Percentiles rank a stretch among this genome's conserved stretches.
These are phyloP conservation scores for Thymus mandschuricus DNA, from an alignment of 257 asterid species.

Conservation along the genomic window DNA sequence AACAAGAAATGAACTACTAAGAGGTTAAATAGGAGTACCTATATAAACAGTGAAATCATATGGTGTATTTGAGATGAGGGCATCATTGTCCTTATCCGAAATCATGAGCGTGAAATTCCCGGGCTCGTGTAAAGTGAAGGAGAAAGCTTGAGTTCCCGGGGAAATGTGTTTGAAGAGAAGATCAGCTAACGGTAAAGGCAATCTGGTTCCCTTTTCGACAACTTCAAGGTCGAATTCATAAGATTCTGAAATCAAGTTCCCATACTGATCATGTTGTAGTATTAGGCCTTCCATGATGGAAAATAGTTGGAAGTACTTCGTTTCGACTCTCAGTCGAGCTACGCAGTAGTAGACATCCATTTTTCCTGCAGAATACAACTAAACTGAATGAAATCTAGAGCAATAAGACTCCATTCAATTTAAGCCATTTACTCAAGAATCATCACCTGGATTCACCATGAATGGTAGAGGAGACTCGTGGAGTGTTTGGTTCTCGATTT, in stretches of 20 bases:
- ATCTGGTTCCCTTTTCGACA: slow-evolving; percentile 64
- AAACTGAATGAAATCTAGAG: neutral
- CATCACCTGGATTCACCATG: slow-evolving; percentile 85
- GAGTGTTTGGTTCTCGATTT: slow-evolving; percentile 62
- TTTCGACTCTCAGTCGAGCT: slow-evolving; percentile 51
- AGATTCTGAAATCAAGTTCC: slow-evolving; percentile 68
- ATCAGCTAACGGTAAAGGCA: slow-evolving; percentile 81
- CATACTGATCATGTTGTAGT: slow-evolving; percentile 70
- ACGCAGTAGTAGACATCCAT: slow-evolving; percentile 60
- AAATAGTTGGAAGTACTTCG: slow-evolving; percentile 67
- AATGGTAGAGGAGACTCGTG: slow-evolving; percentile 67
- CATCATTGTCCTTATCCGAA: slow-evolving; percentile 57
- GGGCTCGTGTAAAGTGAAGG: slow-evolving; percentile 75
- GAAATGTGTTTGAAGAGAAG: slow-evolving; percentile 46
- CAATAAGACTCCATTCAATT: neutral
- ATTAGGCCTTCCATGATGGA: slow-evolving; percentile 79
- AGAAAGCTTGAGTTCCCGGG: slow-evolving; percentile 62
- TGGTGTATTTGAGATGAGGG: slow-evolving; percentile 66
- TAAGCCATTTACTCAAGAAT: neutral
- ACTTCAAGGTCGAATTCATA: slow-evolving; percentile 79
- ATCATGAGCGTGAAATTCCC: slow-evolving; percentile 78
- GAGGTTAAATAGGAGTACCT: slow-evolving; percentile 46
- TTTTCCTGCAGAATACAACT: slow-evolving; percentile 46
- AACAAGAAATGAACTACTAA: neutral
- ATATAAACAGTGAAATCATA: slow-evolving; percentile 72